A percentile compares a stretch with the other conserved stretches of the same genome.
These are phyloP conservation scores for Gossypioides kirkii DNA, from an alignment of 345 rosid species.

Conservation along the genomic window DNA sequence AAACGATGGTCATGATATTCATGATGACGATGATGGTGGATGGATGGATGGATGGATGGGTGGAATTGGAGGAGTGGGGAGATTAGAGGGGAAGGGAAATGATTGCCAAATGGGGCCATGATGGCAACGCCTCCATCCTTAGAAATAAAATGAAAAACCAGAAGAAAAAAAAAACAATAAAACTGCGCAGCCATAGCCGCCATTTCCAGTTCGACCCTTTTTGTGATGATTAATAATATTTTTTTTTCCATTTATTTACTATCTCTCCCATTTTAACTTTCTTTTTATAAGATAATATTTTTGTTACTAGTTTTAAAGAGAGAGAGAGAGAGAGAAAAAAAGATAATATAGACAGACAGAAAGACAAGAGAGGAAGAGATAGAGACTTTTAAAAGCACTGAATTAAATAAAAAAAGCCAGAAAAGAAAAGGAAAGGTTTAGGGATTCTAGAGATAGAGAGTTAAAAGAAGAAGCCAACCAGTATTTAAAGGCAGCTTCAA, in stretches of 20 bases:
- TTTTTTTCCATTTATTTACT: neutral
- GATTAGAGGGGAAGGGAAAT: constrained; percentile 18
- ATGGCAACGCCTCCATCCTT: constrained; percentile 27
- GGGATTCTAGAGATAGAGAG: constrained; percentile 22
- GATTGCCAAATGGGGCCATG: constrained; percentile 45
- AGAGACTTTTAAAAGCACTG: constrained; percentile 23
- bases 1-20: neutral
- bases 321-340: neutral
- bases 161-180: constrained; percentile 9
- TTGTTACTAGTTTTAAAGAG: neutral
- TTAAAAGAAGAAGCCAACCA: neutral
- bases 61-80: neutral
- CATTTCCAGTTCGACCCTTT: constrained; percentile 36
- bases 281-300: neutral
- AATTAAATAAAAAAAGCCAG: constrained; percentile 14
- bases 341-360: neutral
- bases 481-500: constrained; percentile 32
- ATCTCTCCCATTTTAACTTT: neutral
- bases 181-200: constrained; percentile 82
- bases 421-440: constrained; percentile 4
- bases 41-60: neutral
- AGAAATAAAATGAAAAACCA: neutral
- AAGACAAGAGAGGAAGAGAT: constrained; percentile 10
- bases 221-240: constrained; percentile 15
- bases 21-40: neutral